Percentiles rank a stretch among this genome's conserved stretches.
Conservation (phyloP, 352 stramenopile genomes). For the Pythium myriotylum region DNA sequence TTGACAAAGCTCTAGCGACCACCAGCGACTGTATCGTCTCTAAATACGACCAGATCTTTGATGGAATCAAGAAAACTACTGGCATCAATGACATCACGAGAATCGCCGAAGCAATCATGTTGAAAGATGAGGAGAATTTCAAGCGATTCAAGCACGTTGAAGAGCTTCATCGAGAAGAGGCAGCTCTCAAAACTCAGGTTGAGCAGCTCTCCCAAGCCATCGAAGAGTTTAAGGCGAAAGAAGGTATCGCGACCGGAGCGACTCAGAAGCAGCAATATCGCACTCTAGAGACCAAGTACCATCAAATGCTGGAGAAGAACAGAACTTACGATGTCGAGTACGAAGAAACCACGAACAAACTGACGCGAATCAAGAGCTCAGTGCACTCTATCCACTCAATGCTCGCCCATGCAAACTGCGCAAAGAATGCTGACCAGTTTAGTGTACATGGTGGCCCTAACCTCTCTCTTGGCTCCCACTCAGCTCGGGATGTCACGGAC, state of each 20-base stretch:
- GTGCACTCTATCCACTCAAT: conserved; percentile 79
- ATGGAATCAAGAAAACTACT: conserved; percentile 56
- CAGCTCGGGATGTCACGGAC: conserved; percentile 55
- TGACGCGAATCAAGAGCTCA: conserved; percentile 64
- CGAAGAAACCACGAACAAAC: conserved; percentile 54
- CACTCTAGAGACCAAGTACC: conserved; percentile 41
- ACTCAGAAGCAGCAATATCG: conserved; percentile 60
- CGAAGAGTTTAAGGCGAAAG: conserved; percentile 67
- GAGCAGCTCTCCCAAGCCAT: conserved; percentile 50
- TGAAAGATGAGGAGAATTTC: conserved; percentile 77
- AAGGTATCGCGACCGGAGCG: conserved; percentile 62
- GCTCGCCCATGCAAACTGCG: conserved; percentile 55
- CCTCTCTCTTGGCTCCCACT: conserved; percentile 30
- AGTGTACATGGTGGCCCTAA: conserved; percentile 27
- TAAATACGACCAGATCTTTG: conserved; percentile 73
- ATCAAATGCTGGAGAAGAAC: conserved; percentile 40
- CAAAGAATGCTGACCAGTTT: conserved; percentile 42
- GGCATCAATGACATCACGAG: conserved; percentile 53
- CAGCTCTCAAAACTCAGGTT: conserved; percentile 47
- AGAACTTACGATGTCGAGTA: conserved; percentile 56
- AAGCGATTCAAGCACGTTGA: conserved; percentile 81
- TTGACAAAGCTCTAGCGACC: conserved; percentile 57
- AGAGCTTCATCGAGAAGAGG: conserved; percentile 63
- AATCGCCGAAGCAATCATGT: conserved; percentile 53
- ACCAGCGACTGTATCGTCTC: conserved; percentile 45